Percentiles rank a stretch among this genome's conserved stretches.
These are phyloP conservation scores for peach (Prunus persica) DNA, from an alignment of 306 rosid genomes.

Conservation along the genomic window DNA sequence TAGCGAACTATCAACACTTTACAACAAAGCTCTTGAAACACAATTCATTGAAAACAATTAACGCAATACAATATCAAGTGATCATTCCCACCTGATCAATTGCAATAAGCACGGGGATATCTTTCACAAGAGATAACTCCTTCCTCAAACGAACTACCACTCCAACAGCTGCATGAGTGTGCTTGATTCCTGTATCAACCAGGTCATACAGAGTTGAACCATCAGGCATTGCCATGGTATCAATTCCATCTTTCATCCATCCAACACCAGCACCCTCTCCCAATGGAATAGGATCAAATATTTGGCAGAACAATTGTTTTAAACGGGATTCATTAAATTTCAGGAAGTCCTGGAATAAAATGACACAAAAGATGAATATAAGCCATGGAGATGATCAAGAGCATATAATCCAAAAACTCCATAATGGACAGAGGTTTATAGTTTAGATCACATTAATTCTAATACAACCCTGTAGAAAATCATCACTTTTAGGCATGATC, in stretches of 20 bases:
- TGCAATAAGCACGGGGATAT: constrained; percentile 88
- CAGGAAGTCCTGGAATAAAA: constrained; percentile 74
- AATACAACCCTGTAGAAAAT: not conserved
- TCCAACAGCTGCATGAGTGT: constrained; percentile 93
- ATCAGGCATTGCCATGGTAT: constrained; percentile 69
- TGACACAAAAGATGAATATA: constrained; percentile 18
- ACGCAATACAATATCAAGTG: constrained; percentile 4
- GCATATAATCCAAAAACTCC: not conserved
- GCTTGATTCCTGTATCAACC: constrained; percentile 74
- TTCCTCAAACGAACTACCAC: constrained; percentile 86
- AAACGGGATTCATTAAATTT: constrained; percentile 71
- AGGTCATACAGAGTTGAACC: constrained; percentile 81
- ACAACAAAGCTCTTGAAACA: not conserved
- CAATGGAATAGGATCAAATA: constrained; percentile 72
- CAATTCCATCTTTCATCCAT: constrained; percentile 75
- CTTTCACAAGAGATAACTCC: constrained; percentile 87
- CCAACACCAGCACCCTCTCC: constrained; percentile 99
- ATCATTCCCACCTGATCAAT: constrained; percentile 77
- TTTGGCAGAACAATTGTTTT: constrained; percentile 59
- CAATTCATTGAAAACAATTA: not conserved
- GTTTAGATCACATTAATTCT: not conserved
- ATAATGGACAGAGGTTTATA: not conserved
- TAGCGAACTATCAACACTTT: constrained; percentile 4
- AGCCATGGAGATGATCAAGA: not conserved
- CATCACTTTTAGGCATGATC: not conserved